phyloP scores from a whole-genome alignment of 345 rosid species.

The Luvunga scandens region DNA sequence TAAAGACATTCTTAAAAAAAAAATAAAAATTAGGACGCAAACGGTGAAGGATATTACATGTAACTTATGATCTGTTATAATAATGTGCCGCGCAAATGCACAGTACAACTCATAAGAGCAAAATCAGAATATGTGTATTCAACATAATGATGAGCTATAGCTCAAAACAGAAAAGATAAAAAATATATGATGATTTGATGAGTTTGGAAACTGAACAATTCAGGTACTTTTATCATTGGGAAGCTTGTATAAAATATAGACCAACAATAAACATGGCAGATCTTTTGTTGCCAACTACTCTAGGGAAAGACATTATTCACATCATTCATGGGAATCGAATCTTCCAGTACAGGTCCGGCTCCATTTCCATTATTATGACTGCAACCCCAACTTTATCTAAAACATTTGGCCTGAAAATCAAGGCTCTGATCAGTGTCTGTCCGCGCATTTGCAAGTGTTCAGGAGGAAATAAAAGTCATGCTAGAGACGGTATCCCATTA shows the following conservation, averaged over 20 bases:
- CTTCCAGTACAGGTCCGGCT: constrained; percentile 1
- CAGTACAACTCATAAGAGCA: not conserved
- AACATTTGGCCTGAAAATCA: no score
- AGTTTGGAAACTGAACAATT: constrained; percentile 2
- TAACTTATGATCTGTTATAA: not conserved
- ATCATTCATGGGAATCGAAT: not conserved
- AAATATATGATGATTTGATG: constrained; percentile 14
- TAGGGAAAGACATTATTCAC: not conserved
- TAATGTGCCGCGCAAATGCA: not conserved
- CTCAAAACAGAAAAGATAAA: not conserved
- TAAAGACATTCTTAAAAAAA: no score
- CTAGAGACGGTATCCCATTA: no score
- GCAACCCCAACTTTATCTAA: not conserved
- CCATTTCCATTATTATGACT: not conserved
- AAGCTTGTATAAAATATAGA: not conserved
- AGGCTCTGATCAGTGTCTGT: not conserved
- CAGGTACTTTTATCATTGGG: not conserved
- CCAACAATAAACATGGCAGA: not conserved
- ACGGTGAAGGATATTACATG: no score
- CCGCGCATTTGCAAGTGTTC: not conserved
- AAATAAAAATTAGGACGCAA: no score
- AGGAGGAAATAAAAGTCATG: not conserved
- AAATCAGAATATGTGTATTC: constrained; percentile 9
- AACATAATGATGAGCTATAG: constrained; percentile 11
- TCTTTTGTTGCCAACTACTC: constrained; percentile 5